phyloP scores from a whole-genome alignment of 768 basidiomycete genomes.

The Grammothele lineata region DNA sequence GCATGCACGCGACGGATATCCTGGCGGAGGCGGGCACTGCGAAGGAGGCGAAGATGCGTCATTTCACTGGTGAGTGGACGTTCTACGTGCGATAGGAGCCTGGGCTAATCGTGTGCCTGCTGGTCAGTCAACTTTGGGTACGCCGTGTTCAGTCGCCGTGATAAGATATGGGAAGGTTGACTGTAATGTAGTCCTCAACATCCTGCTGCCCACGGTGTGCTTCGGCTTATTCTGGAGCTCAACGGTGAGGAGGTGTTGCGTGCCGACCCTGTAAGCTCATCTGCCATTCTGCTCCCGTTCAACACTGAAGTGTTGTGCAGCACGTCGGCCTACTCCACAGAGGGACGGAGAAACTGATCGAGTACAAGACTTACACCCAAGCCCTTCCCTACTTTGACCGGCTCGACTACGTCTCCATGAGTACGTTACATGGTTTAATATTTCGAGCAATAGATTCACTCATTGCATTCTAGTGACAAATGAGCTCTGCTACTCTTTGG shows the following conservation, averaged over 20 bases:
- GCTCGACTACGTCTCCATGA: constrained; percentile 99
- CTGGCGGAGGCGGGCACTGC: constrained; percentile 67
- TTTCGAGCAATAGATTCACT: neutral
- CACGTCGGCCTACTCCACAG: constrained; percentile 96
- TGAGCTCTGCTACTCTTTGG: constrained; percentile 94
- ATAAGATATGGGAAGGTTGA: neutral
- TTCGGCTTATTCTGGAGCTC: constrained; percentile 94
- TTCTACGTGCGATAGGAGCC: neutral
- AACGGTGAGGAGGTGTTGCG: constrained; percentile 95
- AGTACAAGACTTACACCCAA: constrained; percentile 98
- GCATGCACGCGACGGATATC: constrained; percentile 74
- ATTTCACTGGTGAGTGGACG: constrained; percentile 77
- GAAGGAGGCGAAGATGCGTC: constrained; percentile 79
- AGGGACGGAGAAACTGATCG: constrained; percentile 97
- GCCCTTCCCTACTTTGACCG: constrained; percentile 99
- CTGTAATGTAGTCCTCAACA: constrained; percentile 81
- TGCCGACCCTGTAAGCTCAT: constrained; percentile 60
- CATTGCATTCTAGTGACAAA: constrained; percentile 96
- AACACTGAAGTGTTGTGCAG: constrained; percentile 33
- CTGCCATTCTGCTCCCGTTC: neutral
- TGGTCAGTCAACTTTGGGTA: constrained; percentile 89
- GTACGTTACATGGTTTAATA: constrained; percentile 40
- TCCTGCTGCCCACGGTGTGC: constrained; percentile 97
- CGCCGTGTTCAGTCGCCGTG: constrained; percentile 14
- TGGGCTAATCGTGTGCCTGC: constrained; percentile 1